These are phyloP conservation scores for Yarrowia phangngaensis DNA, from an alignment of 805 yeast species.

Conservation along the genomic window DNA sequence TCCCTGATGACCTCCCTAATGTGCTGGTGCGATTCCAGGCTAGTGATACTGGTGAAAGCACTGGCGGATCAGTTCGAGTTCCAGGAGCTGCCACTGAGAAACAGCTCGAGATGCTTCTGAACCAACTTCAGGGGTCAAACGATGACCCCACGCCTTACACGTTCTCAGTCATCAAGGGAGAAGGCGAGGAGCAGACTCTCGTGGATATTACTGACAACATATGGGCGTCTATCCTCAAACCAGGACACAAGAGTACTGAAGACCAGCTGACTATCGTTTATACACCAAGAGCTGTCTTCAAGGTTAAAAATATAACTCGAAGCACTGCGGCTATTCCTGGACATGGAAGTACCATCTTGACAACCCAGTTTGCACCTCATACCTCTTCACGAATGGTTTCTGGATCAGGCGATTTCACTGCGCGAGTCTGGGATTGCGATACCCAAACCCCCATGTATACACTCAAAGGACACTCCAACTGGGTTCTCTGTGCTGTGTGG, in stretches of 20 bases:
- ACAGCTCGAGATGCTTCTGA: slow-evolving; percentile 83
- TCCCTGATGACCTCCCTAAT: slow-evolving; percentile 79
- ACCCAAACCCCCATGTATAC: slow-evolving; percentile 87
- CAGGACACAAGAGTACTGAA: slow-evolving; percentile 84
- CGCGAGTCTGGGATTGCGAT: slow-evolving; percentile 94
- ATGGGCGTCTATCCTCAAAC: slow-evolving; percentile 76
- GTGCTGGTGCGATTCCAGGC: slow-evolving; percentile 88
- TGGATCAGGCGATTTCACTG: slow-evolving; percentile 95
- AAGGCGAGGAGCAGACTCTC: slow-evolving; percentile 40
- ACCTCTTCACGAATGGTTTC: slow-evolving; percentile 82
- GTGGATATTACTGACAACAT: slow-evolving; percentile 75
- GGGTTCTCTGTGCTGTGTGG: slow-evolving; percentile 91
- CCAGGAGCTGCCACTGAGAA: slow-evolving; percentile 84
- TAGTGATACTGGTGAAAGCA: slow-evolving; percentile 81
- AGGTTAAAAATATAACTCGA: slow-evolving; percentile 85
- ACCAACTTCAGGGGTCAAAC: slow-evolving; percentile 57
- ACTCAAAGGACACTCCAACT: slow-evolving; percentile 77
- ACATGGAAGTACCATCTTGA: slow-evolving; percentile 88
- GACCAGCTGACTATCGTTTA: slow-evolving; percentile 86
- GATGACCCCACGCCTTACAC: slow-evolving; percentile 84
- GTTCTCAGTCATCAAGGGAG: slow-evolving; percentile 58
- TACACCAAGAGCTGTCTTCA: slow-evolving; percentile 93
- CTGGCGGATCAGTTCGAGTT: slow-evolving; percentile 82
- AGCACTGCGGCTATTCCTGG: slow-evolving; percentile 92
- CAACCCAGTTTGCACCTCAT: slow-evolving; percentile 91